A percentile compares a stretch with the other conserved stretches of the same genome.
Evolutionary conservation across 192 early-diverging fungal genomes (phyloP).

Genomic region (Lobosporangium transversale): DNA sequence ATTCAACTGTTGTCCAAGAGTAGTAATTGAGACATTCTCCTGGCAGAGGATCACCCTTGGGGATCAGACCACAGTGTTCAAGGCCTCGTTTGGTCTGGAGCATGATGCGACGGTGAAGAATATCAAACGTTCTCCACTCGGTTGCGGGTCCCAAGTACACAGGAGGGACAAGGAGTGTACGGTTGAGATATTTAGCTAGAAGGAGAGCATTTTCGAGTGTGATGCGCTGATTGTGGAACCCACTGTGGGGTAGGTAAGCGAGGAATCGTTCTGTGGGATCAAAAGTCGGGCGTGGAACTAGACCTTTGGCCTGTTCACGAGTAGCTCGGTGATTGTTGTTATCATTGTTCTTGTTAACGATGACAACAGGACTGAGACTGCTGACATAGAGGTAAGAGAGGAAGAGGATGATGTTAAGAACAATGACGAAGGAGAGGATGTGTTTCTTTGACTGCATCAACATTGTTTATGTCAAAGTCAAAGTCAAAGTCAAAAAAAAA

Average conservation of each 20-base stretch:
- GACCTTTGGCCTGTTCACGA: constrained; percentile 12
- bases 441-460: constrained; percentile 33
- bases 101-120: constrained; percentile 60
- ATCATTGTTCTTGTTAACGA: too few species aligned
- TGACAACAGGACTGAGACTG: not conserved
- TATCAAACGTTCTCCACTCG: constrained; percentile 60
- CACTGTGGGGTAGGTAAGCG: constrained; percentile 64
- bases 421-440: constrained; percentile 31
- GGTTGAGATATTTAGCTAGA: constrained; percentile 63
- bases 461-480: not conserved
- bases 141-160: constrained; percentile 63
- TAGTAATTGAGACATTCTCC: constrained; percentile 67
- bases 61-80: constrained; percentile 57
- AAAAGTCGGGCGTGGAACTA: constrained; percentile 19
- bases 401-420: constrained; percentile 24
- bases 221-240: constrained; percentile 67
- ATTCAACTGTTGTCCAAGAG: constrained; percentile 63
- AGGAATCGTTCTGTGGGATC: constrained; percentile 58
- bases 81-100: constrained; percentile 64
- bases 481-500: not conserved
- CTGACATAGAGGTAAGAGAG: constrained; percentile 34
- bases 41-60: constrained; percentile 53
- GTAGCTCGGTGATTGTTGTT: too few species aligned
- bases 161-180: constrained; percentile 61
- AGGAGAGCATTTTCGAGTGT: constrained; percentile 66